Evolutionary conservation across 2,329 filamentous ascomycete genomes (phyloP).

Genomic region (Penicillium sp.): DNA sequence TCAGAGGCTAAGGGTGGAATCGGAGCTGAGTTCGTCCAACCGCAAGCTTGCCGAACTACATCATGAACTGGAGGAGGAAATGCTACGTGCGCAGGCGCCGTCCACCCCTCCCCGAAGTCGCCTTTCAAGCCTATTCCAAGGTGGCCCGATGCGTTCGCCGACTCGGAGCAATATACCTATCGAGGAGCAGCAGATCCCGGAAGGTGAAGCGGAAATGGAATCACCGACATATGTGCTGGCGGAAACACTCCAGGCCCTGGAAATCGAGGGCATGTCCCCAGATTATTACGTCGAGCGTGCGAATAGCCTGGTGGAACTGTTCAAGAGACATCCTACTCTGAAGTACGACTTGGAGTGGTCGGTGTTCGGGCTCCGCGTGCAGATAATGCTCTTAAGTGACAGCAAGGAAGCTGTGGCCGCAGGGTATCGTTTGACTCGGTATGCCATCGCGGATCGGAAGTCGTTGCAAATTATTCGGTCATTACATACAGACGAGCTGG

Average conservation of each 20-base stretch:
- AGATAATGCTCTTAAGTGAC: slow-evolving; percentile 90
- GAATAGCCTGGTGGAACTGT: slow-evolving; percentile 90
- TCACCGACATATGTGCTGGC: slow-evolving; percentile 85
- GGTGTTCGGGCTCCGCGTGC: slow-evolving; percentile 84
- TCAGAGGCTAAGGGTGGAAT: slow-evolving; percentile 68
- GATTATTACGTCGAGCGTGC: slow-evolving; percentile 93
- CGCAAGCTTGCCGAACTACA: slow-evolving; percentile 55
- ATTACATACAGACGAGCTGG: slow-evolving; percentile 83
- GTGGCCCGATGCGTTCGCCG: slow-evolving; percentile 48
- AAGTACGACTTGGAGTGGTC: slow-evolving; percentile 97
- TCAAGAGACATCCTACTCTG: slow-evolving; percentile 81
- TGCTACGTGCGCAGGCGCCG: slow-evolving; percentile 50
- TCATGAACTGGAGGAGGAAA: slow-evolving; percentile 51
- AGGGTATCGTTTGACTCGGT: slow-evolving; percentile 84
- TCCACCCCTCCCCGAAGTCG: slow-evolving; percentile 45
- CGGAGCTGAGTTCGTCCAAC: slow-evolving; percentile 83
- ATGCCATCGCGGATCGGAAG: slow-evolving; percentile 83
- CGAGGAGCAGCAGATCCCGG: too few species aligned
- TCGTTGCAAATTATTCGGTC: slow-evolving; percentile 81
- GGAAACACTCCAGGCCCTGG: slow-evolving; percentile 81
- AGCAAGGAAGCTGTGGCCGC: slow-evolving; percentile 92
- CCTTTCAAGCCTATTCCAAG: slow-evolving; percentile 51
- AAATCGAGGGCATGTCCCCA: slow-evolving; percentile 74
- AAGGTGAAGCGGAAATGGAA: slow-evolving; percentile 61
- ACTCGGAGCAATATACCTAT: slow-evolving; percentile 33